phyloP scores from a whole-genome alignment of 129 eudicot genomes.

The Lonicera japonica region DNA sequence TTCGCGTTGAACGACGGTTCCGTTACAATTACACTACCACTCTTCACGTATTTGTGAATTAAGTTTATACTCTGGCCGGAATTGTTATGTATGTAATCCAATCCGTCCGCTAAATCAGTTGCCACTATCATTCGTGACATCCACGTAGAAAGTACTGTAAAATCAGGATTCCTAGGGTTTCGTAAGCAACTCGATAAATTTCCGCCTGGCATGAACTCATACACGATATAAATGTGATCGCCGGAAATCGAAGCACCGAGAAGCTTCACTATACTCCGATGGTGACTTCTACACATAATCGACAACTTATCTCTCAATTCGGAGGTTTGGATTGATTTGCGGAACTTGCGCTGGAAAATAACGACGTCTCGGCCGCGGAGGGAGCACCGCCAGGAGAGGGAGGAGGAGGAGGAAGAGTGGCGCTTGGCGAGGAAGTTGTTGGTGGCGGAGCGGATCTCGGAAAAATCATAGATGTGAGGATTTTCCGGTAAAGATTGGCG shows the following conservation, averaged over 20 bases:
- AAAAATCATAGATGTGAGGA: slow-evolving; percentile 52
- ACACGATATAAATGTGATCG: slow-evolving; percentile 60
- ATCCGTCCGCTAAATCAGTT: slow-evolving; percentile 70
- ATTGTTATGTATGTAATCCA: slow-evolving; percentile 78
- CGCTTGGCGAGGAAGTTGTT: slow-evolving; percentile 67
- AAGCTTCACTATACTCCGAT: slow-evolving; percentile 53
- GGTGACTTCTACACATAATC: slow-evolving; percentile 63
- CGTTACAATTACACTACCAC: slow-evolving; percentile 74
- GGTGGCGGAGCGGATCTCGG: slow-evolving; percentile 79
- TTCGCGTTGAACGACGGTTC: slow-evolving; percentile 75
- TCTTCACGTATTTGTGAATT: slow-evolving; percentile 77
- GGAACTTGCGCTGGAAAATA: slow-evolving; percentile 61
- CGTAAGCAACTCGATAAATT: slow-evolving; percentile 59
- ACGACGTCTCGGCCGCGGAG: slow-evolving; percentile 51
- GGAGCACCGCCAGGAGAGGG: slow-evolving; percentile 73
- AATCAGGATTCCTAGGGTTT: slow-evolving; percentile 57
- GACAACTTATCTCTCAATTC: slow-evolving; percentile 52
- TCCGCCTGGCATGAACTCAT: slow-evolving; percentile 57
- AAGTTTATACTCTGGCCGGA: slow-evolving; percentile 46
- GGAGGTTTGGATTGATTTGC: slow-evolving; percentile 24
- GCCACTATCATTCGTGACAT: slow-evolving; percentile 81
- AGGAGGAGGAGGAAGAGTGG: slow-evolving; percentile 49
- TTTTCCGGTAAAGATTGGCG: slow-evolving; percentile 70
- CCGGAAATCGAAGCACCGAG: slow-evolving; percentile 64
- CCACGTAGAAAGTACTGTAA: slow-evolving; percentile 74